Percentiles rank a stretch among this genome's conserved stretches.
phyloP scores from a whole-genome alignment of 305 asterid species.

The Striga hermonthica region DNA sequence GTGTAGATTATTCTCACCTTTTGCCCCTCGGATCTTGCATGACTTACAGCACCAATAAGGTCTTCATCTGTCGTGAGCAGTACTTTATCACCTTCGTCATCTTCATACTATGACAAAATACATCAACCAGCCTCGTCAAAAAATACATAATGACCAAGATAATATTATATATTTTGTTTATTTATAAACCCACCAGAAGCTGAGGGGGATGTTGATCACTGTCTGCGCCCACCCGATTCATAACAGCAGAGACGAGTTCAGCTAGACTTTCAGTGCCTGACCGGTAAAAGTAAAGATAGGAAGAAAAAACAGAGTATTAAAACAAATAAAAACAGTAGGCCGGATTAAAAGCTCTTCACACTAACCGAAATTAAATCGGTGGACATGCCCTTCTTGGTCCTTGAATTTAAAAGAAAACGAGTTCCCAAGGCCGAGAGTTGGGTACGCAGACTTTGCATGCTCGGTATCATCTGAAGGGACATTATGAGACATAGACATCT shows the following conservation, averaged over 20 bases:
- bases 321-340: conserved; percentile 10
- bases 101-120: conserved; percentile 63
- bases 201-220: conserved; percentile 57
- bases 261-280: conserved; percentile 72
- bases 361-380: conserved; percentile 88
- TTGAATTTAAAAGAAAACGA: conserved; percentile 79
- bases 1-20: conserved; percentile 45
- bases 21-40: conserved; percentile 68
- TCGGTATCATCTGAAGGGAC: conserved; percentile 64
- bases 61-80: conserved; percentile 80
- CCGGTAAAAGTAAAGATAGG: neutral
- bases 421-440: conserved; percentile 81
- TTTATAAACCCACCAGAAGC: conserved; percentile 66
- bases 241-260: conserved; percentile 77
- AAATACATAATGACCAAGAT: neutral
- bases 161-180: neutral
- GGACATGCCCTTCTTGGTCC: conserved; percentile 76
- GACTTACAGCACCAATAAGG: conserved; percentile 76
- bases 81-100: conserved; percentile 94
- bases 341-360: conserved; percentile 20
- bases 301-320: conserved; percentile 22
- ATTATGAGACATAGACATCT: conserved; percentile 75
- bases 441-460: conserved; percentile 60
- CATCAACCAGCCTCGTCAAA: conserved; percentile 24
- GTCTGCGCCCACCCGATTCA: conserved; percentile 59